Evolutionary conservation across 768 basidiomycete species (phyloP).

Genomic region (Clavaria fumosa): DNA sequence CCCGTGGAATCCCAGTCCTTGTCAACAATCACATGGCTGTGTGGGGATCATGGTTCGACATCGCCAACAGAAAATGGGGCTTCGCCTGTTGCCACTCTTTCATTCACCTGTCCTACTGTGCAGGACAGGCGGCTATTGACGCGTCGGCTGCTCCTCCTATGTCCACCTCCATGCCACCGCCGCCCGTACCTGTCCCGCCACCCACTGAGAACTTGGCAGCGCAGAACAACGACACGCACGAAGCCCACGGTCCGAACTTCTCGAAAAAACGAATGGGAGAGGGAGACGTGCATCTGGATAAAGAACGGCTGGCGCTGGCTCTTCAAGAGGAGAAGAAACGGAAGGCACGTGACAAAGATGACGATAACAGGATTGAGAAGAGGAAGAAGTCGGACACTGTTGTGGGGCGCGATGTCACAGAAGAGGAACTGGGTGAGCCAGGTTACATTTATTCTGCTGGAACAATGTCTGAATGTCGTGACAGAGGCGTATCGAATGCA

Average conservation of each 20-base stretch:
- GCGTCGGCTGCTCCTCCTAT: slow-evolving; percentile 30
- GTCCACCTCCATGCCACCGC: slow-evolving; percentile 11
- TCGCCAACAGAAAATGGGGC: slow-evolving; percentile 64
- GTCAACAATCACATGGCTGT: slow-evolving; percentile 87
- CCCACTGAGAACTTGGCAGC: too few species aligned
- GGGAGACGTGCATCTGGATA: slow-evolving; percentile 63
- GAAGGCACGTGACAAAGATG: slow-evolving; percentile 42
- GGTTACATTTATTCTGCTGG: slow-evolving; percentile 1
- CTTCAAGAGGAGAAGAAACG: slow-evolving; percentile 70
- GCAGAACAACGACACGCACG: slow-evolving; percentile 13
- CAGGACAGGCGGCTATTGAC: slow-evolving; percentile 71
- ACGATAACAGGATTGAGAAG: slow-evolving; percentile 41
- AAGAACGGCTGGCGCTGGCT: slow-evolving; percentile 51
- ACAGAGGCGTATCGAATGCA: slow-evolving; percentile 87
- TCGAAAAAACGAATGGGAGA: slow-evolving; percentile 73
- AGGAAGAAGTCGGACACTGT: slow-evolving; percentile 32
- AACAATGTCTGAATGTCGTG: slow-evolving; percentile 10
- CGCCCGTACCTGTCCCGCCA: slow-evolving; percentile 7
- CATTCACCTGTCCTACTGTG: slow-evolving; percentile 80
- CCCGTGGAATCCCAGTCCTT: slow-evolving; percentile 54
- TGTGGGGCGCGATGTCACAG: slow-evolving; percentile 67
- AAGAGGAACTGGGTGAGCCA: slow-evolving; percentile 67
- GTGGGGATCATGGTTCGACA: slow-evolving; percentile 96
- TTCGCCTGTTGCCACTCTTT: slow-evolving; percentile 89
- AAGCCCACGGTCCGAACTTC: slow-evolving; percentile 49